Percentiles rank a stretch among this genome's conserved stretches.
Conservation (phyloP, 192 early-diverging fungal species). For the Gonapodya prolifera region DNA sequence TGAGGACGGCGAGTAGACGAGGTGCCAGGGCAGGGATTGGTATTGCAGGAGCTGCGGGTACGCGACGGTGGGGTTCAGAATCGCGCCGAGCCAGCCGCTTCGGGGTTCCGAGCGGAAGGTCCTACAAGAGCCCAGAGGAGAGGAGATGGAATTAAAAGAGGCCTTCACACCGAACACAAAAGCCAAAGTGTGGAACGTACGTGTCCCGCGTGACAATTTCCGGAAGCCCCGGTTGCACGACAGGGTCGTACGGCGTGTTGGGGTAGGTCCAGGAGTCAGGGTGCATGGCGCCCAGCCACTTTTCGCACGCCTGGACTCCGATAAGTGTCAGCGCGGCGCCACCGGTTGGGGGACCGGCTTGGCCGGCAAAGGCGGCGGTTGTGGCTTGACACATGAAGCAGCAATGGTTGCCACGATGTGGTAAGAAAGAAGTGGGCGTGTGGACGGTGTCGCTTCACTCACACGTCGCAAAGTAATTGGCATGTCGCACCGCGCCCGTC, state of each 20-base stretch:
- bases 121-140: background rate
- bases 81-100: constrained; percentile 29
- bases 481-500: background rate
- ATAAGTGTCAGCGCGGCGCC: background rate
- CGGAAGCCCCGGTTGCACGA: background rate
- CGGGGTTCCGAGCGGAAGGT: constrained; percentile 15
- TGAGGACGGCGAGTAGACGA: constrained; percentile 15
- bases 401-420: background rate
- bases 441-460: background rate
- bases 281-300: background rate
- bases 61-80: constrained; percentile 10
- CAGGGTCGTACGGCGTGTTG: background rate
- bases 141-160: too few species aligned
- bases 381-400: background rate
- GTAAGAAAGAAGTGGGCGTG: background rate
- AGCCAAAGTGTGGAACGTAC: too few species aligned
- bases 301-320: background rate
- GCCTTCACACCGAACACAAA: too few species aligned
- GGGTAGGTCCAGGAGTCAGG: background rate
- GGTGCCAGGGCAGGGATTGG: constrained; percentile 12
- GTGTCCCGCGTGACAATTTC: background rate
- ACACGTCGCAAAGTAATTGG: background rate
- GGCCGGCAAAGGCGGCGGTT: background rate
- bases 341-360: background rate
- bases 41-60: constrained; percentile 8